Conservation (phyloP, 306 rosid species). For the Cucurbita ficifolia region DNA sequence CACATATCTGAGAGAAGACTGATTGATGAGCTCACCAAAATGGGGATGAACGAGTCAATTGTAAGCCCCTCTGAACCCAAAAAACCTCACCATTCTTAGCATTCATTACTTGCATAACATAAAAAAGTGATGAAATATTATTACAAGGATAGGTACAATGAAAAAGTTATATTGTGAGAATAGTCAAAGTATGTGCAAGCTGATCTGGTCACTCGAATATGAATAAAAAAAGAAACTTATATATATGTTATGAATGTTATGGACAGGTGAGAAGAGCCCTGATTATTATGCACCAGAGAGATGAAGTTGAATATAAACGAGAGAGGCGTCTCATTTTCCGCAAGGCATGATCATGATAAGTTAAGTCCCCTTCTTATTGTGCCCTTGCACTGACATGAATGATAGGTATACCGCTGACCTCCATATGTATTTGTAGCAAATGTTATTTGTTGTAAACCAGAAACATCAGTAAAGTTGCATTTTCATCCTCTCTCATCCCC, state of each 20-base stretch:
- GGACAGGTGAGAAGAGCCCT: constrained; percentile 96
- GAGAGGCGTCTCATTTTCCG: constrained; percentile 68
- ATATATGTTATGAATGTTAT: neutral
- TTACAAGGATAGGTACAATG: neutral
- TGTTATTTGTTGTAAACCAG: neutral
- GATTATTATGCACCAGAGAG: constrained; percentile 93
- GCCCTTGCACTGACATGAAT: neutral
- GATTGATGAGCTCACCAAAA: constrained; percentile 80
- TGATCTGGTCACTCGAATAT: too few relatives aligned
- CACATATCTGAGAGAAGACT: constrained; percentile 89
- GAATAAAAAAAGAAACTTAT: neutral
- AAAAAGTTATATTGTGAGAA: too few relatives aligned
- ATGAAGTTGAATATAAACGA: constrained; percentile 95
- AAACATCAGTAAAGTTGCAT: neutral
- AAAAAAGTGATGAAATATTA: neutral
- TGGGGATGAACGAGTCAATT: constrained; percentile 91
- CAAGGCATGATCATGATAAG: constrained; percentile 33
- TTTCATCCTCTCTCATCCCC: neutral
- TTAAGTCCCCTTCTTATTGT: neutral
- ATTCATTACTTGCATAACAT: neutral
- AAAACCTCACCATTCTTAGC: neutral
- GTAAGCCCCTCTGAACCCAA: constrained; percentile 22
- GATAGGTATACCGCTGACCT: neutral
- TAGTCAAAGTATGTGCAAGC: too few relatives aligned
- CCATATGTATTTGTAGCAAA: neutral